phyloP scores from a whole-genome alignment of 345 rosid genomes.

The Punica granatum region DNA sequence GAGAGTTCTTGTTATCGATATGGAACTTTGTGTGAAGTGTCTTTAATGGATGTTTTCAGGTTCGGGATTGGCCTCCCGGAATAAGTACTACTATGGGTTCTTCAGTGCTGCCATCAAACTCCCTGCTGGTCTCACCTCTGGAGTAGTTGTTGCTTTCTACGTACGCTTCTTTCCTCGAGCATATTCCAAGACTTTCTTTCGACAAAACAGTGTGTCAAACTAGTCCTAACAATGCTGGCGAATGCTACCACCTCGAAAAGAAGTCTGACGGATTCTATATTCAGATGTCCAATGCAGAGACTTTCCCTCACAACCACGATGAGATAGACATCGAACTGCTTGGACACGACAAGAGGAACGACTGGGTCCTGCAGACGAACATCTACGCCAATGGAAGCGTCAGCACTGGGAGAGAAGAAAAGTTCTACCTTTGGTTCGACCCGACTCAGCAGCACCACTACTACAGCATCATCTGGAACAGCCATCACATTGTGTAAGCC shows the following conservation, averaged over 20 bases:
- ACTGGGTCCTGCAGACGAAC: conserved; percentile 82
- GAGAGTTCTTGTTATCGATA: too few species aligned
- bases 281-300: conserved; percentile 77
- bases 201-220: too few species aligned
- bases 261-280: not conserved
- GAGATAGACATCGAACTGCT: conserved; percentile 87
- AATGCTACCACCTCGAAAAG: not conserved
- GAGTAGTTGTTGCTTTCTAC: conserved; percentile 93
- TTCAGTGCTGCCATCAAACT: conserved; percentile 84
- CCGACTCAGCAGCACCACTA: conserved; percentile 64
- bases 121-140: conserved; percentile 78
- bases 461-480: conserved; percentile 84
- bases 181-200: not conserved
- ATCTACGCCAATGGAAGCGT: conserved; percentile 73
- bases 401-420: conserved; percentile 82
- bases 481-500: conserved; percentile 67
- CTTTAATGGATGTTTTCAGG: conserved; percentile 29
- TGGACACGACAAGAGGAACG: conserved; percentile 71
- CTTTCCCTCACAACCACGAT: conserved; percentile 65
- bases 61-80: conserved; percentile 60
- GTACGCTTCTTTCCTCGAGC: conserved; percentile 28
- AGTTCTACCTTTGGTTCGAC: conserved; percentile 89
- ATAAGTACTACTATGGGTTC: conserved; percentile 58
- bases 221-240: not conserved
- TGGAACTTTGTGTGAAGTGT: not conserved